Percentiles rank a stretch among this genome's conserved stretches.
Conservation (phyloP, 441 rosid species). For the Metrosideros polymorpha region DNA sequence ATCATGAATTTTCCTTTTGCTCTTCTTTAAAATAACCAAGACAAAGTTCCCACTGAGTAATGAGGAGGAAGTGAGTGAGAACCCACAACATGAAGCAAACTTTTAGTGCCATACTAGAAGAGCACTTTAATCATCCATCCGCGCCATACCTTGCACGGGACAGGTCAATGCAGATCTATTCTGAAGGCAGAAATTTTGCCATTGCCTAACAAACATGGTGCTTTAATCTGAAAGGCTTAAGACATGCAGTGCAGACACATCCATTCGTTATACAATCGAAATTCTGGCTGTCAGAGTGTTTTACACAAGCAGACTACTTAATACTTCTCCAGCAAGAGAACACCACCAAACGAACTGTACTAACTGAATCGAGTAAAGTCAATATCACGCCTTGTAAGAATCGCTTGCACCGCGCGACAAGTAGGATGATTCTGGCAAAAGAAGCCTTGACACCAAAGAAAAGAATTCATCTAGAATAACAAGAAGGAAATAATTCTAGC, state of each 20-base stretch:
- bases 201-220: neutral
- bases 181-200: neutral
- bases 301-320: neutral
- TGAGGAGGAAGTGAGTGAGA: neutral
- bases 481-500: neutral
- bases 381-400: neutral
- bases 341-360: neutral
- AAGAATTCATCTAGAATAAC: neutral
- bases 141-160: neutral
- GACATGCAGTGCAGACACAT: neutral
- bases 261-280: neutral
- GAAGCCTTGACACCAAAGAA: neutral
- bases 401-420: neutral
- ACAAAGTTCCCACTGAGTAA: neutral
- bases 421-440: neutral
- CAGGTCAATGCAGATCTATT: neutral
- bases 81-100: neutral
- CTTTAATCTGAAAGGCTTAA: neutral
- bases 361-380: neutral
- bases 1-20: neutral
- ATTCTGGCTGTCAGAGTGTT: neutral
- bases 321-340: neutral
- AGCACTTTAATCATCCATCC: neutral
- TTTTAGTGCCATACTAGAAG: neutral
- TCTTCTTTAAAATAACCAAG: neutral